A percentile compares a stretch with the other conserved stretches of the same genome.
phyloP scores from a whole-genome alignment of 78 protist genomes.

The Chrysochromulina parva region DNA sequence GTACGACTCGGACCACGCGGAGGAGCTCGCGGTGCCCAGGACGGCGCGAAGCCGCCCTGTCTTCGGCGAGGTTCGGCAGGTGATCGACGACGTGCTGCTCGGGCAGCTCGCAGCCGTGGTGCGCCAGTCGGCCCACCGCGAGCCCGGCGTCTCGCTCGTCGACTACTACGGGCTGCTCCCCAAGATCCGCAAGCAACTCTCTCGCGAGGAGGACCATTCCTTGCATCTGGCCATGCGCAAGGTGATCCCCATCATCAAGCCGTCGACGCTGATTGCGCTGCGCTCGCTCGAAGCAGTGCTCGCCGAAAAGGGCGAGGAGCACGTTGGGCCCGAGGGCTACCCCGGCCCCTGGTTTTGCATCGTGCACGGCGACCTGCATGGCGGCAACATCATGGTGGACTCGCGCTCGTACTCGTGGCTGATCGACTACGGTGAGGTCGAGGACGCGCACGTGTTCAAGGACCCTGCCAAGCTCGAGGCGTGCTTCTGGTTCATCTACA shows the following conservation, averaged over 20 bases:
- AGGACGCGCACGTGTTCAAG: not conserved
- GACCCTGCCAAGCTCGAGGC: not conserved
- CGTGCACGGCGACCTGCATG: conserved; percentile 8
- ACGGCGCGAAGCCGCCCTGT: not conserved
- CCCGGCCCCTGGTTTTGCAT: not conserved
- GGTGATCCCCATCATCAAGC: too few relatives aligned
- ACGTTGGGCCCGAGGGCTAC: not conserved
- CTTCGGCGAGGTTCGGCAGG: not conserved
- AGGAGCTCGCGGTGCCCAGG: not conserved
- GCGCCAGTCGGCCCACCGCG: not conserved
- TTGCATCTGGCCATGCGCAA: too few relatives aligned
- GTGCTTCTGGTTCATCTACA: not conserved
- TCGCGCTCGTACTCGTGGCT: conserved; percentile 4
- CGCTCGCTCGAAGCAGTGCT: too few relatives aligned
- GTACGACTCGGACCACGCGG: not conserved
- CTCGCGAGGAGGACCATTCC: too few relatives aligned
- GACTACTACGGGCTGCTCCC: not conserved
- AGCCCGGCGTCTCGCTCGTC: not conserved
- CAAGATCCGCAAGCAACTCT: not conserved
- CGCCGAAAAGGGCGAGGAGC: too few relatives aligned
- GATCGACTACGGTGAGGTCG: not conserved
- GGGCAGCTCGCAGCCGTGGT: not conserved
- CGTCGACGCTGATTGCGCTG: too few relatives aligned
- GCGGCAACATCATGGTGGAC: not conserved
- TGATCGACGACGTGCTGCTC: not conserved